These are phyloP conservation scores for Corniculantispora saksenae DNA, from an alignment of 2,329 filamentous ascomycete genomes.

Conservation along the genomic window DNA sequence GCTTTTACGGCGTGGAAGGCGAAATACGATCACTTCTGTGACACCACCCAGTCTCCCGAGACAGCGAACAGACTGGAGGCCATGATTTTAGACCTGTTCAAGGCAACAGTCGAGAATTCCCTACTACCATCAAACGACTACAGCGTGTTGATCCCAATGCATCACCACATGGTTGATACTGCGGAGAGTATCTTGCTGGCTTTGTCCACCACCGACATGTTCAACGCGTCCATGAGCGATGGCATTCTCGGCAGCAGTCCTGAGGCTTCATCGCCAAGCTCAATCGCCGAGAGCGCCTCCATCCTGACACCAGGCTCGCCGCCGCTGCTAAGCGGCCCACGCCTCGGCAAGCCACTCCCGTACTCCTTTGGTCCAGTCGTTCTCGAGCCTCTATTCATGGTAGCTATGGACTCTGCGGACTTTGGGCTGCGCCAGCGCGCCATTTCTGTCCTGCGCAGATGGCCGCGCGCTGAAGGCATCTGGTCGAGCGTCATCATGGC, in stretches of 20 bases:
- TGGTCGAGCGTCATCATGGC: conserved; percentile 14
- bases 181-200: background rate
- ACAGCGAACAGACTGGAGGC: background rate
- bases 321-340: background rate
- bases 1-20: background rate
- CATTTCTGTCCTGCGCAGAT: conserved; percentile 11
- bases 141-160: background rate
- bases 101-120: background rate
- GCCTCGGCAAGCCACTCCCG: background rate
- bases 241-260: background rate
- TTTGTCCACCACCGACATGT: background rate
- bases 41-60: background rate
- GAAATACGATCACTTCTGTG: background rate
- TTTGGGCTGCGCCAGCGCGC: conserved; percentile 2
- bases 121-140: background rate
- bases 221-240: background rate
- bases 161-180: conserved; percentile 1
- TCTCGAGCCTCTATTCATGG: conserved; percentile 19
- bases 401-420: conserved; percentile 12
- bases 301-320: background rate
- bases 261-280: background rate
- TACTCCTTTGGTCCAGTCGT: conserved; percentile 17
- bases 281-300: background rate
- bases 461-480: conserved; percentile 5
- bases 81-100: background rate